Evolutionary conservation across 73 alveolate species (phyloP), one percentile per base, ranked within the genome.

Genomic region (Breviolum minutum): DNA sequence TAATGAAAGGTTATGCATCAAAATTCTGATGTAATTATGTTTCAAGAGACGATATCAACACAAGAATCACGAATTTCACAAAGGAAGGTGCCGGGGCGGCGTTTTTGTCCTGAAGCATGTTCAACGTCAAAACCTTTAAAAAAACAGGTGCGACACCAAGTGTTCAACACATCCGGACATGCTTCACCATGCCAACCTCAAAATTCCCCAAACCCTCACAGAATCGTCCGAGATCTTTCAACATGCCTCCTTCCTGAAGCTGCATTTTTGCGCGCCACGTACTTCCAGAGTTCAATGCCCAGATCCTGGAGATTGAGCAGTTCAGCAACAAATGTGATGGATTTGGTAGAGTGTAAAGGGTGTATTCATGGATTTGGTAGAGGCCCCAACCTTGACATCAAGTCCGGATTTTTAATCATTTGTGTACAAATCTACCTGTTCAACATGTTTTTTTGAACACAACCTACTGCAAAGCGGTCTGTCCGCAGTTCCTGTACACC

Each of bases 281-380:
- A 90, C 87, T 90, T 90, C 97, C 97, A 90, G 80, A 90, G 97
- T 64, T 90, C 97, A 27, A 90, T 90, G 87, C 97, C 97, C 97
- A 90, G 30, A 79, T 90, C 97, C 97, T 90, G 8, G 8, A 68
- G 24, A 17, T 17, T 68, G 77, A 17, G 77, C 54, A 40, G 54
- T n/a, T n/a, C n/a, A n/a, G 54, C 54, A 40, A 11, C 63, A n/a
- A 6, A 24, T 19, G 40, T 20, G 30, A 71, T 71, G 81, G 40
- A 20, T n/a, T n/a, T n/a, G n/a, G n/a, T 6, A 30, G 40, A 71
- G 2, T 30, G 4, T 7, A 8, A 8, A n/a, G n/a, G n/a, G 81
- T 71, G 40, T 71, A n/a, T 16, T 20, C 0, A 30, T 20, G 81
- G 26, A 71, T 26, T 22, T 12, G 27, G n/a, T n/a, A n/a, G n/a